phyloP scores from a whole-genome alignment of 164 flowering plant genomes.

The Vitis rotundifolia region DNA sequence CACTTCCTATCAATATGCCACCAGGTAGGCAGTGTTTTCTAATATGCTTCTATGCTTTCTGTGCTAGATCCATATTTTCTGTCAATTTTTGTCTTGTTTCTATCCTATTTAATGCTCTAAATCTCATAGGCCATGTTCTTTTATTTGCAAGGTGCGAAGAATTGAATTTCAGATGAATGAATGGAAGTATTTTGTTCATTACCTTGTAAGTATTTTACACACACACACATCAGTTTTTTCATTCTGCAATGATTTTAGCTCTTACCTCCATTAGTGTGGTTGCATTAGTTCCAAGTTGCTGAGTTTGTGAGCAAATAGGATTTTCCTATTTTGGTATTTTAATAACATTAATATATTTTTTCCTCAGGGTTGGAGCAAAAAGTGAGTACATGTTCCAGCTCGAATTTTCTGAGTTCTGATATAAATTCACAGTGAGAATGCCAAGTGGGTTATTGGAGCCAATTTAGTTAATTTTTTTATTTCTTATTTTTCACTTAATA shows the following conservation, averaged over 20 bases:
- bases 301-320: neutral
- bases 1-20: neutral
- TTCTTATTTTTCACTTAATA: neutral
- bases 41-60: neutral
- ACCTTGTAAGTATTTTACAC: conserved; percentile 36
- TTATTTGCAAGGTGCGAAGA: conserved; percentile 33
- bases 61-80: neutral
- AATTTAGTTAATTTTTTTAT: neutral
- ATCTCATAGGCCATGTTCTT: neutral
- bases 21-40: neutral
- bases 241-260: neutral
- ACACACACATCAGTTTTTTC: neutral
- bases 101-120: neutral
- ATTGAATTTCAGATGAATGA: conserved; percentile 18
- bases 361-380: conserved; percentile 83
- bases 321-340: conserved; percentile 10
- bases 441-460: conserved; percentile 1
- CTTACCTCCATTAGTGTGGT: neutral
- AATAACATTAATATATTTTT: conserved; percentile 5
- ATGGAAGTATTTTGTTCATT: conserved; percentile 46
- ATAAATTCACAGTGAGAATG: neutral
- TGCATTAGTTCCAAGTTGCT: neutral
- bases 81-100: neutral
- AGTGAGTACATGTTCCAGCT: conserved; percentile 44
- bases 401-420: neutral